These are phyloP conservation scores for Excoecaria agallocha DNA, from an alignment of 345 rosid genomes.

Conservation along the genomic window DNA sequence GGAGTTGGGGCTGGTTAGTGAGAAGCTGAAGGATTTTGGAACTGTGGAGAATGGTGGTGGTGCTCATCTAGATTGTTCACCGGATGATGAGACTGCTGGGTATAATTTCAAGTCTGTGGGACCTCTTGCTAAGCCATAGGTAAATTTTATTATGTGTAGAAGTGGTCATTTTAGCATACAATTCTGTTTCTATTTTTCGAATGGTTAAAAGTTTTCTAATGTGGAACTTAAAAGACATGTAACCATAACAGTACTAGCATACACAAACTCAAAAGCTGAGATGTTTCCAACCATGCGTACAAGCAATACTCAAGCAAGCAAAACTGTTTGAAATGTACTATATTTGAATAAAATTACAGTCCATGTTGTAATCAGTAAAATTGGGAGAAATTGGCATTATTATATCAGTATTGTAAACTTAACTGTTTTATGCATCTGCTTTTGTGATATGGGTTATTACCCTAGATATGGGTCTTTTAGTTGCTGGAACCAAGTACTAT, in stretches of 20 bases:
- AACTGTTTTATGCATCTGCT: background rate
- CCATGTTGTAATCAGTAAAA: background rate
- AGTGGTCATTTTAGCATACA: too few species aligned
- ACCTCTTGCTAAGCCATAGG: too few species aligned
- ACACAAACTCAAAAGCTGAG: background rate
- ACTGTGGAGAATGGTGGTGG: too few species aligned
- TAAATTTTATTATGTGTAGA: too few species aligned
- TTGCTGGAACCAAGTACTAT: slow-evolving; percentile 98
- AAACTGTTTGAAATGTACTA: background rate
- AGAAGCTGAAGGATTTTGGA: slow-evolving; percentile 44
- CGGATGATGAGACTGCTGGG: too few species aligned
- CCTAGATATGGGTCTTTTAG: slow-evolving; percentile 99
- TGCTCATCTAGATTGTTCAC: too few species aligned
- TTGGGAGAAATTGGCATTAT: background rate
- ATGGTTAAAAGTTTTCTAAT: too few species aligned
- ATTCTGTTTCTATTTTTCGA: too few species aligned
- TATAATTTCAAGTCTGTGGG: too few species aligned
- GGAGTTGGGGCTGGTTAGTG: slow-evolving; percentile 40
- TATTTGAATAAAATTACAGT: background rate
- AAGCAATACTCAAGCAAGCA: background rate
- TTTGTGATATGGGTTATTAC: slow-evolving; percentile 64
- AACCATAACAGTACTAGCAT: background rate
- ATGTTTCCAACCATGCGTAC: background rate
- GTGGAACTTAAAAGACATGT: too few species aligned
- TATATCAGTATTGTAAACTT: background rate